phyloP scores from a whole-genome alignment of 2,329 filamentous ascomycete genomes.

The Massarina eburnea region DNA sequence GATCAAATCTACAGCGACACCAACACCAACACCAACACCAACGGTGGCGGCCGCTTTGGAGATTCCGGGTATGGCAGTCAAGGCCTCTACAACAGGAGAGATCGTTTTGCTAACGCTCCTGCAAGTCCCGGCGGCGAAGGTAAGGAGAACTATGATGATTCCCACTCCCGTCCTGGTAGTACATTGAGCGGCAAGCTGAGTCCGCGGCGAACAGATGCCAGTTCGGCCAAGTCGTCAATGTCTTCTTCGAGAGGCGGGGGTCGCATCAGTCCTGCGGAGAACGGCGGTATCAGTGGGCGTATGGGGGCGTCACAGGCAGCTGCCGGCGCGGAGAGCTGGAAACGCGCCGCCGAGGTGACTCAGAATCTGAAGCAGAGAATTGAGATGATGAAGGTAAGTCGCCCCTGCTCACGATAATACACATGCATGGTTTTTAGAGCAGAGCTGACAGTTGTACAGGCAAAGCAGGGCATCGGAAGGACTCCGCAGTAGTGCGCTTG shows the following conservation, averaged over 20 bases:
- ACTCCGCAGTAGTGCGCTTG: slow-evolving; percentile 20
- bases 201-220: slow-evolving; percentile 38
- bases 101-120: slow-evolving; percentile 31
- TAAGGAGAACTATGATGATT: slow-evolving; percentile 51
- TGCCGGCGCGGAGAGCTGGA: slow-evolving; percentile 78
- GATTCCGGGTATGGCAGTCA: slow-evolving; percentile 37
- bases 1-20: slow-evolving; percentile 58
- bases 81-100: slow-evolving; percentile 44
- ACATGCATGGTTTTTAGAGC: not conserved
- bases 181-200: slow-evolving; percentile 44
- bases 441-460: slow-evolving; percentile 27
- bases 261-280: slow-evolving; percentile 37
- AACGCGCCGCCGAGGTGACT: slow-evolving; percentile 93
- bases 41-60: slow-evolving; percentile 49
- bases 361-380: slow-evolving; percentile 96
- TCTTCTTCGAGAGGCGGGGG: slow-evolving; percentile 35
- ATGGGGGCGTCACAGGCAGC: slow-evolving; percentile 31
- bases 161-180: slow-evolving; percentile 36
- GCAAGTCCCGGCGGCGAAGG: slow-evolving; percentile 44
- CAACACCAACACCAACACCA: no score
- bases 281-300: slow-evolving; percentile 14
- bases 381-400: slow-evolving; percentile 88
- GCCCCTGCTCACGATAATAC: not conserved
- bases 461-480: slow-evolving; percentile 42
- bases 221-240: slow-evolving; percentile 31